These are phyloP conservation scores for Epichloe hybrida DNA, from an alignment of 2,329 filamentous ascomycete genomes.

Conservation along the genomic window DNA sequence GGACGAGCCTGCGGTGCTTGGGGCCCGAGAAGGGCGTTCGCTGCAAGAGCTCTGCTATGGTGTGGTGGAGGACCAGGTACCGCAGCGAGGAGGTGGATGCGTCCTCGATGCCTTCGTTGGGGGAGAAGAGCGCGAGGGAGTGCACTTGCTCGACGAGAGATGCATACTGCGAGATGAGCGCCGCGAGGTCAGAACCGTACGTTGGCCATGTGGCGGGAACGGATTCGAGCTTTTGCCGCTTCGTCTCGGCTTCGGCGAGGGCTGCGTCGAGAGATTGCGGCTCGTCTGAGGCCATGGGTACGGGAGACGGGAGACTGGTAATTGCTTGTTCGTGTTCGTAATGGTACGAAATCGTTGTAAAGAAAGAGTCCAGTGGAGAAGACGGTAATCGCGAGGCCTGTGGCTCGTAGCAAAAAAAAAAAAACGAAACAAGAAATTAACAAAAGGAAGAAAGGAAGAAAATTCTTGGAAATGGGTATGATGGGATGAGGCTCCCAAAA, in stretches of 20 bases:
- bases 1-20: slow-evolving; percentile 44
- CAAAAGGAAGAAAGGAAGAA: too few relatives aligned
- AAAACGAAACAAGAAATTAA: too few relatives aligned
- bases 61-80: slow-evolving; percentile 67
- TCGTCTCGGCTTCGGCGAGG: slow-evolving; percentile 36
- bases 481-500: too few relatives aligned
- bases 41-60: slow-evolving; percentile 67
- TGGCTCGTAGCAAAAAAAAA: too few relatives aligned
- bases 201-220: slow-evolving; percentile 48
- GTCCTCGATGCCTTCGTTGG: slow-evolving; percentile 83
- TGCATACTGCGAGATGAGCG: slow-evolving; percentile 57
- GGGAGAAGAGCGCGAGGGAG: slow-evolving; percentile 71
- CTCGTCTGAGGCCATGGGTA: slow-evolving; percentile 22
- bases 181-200: slow-evolving; percentile 54
- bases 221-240: slow-evolving; percentile 44
- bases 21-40: slow-evolving; percentile 42
- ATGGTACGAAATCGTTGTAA: too few relatives aligned
- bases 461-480: too few relatives aligned
- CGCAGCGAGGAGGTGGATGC: slow-evolving; percentile 72
- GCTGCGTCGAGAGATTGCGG: slow-evolving; percentile 36
- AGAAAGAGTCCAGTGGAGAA: too few relatives aligned
- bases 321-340: too few relatives aligned
- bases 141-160: slow-evolving; percentile 57
- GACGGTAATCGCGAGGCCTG: too few relatives aligned
- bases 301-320: too few relatives aligned